A percentile compares a stretch with the other conserved stretches of the same genome.
Evolutionary conservation across 495 filamentous ascomycete genomes (phyloP).

Genomic region (Sordaria brevicollis): DNA sequence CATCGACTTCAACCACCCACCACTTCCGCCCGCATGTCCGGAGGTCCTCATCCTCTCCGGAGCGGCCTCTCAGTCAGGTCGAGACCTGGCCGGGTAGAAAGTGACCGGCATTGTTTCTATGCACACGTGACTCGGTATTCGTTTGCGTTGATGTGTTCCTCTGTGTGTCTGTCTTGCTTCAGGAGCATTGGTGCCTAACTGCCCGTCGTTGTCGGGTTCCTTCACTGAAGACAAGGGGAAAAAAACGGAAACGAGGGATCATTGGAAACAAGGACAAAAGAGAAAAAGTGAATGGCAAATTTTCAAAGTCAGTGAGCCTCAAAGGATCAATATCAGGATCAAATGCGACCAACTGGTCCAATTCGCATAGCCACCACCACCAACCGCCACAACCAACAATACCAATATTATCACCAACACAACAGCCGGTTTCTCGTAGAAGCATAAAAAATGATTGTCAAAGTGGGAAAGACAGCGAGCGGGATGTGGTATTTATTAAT

Average conservation of each 20-base stretch:
- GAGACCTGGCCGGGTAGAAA: neutral
- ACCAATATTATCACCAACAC: neutral
- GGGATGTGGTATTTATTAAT: too few relatives aligned
- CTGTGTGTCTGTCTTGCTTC: neutral
- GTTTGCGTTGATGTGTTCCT: neutral
- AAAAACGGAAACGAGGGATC: too few relatives aligned
- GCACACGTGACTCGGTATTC: neutral
- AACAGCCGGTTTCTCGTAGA: neutral
- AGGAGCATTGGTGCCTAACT: neutral
- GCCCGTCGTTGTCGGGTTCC: neutral
- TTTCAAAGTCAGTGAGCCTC: neutral
- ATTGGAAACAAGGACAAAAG: neutral
- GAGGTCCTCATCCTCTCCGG: neutral
- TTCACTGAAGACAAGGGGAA: too few relatives aligned
- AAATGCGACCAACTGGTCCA: neutral
- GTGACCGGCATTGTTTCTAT: neutral
- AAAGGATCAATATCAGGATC: neutral
- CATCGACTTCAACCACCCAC: too few relatives aligned
- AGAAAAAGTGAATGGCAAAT: neutral
- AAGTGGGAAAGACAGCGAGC: too few relatives aligned
- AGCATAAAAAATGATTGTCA: too few relatives aligned
- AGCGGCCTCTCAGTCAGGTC: neutral
- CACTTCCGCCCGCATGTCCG: neutral
- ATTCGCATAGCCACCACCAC: neutral
- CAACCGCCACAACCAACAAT: neutral